These are phyloP conservation scores for Allium cepa DNA, from an alignment of 106 monocot genomes.

Conservation along the genomic window DNA sequence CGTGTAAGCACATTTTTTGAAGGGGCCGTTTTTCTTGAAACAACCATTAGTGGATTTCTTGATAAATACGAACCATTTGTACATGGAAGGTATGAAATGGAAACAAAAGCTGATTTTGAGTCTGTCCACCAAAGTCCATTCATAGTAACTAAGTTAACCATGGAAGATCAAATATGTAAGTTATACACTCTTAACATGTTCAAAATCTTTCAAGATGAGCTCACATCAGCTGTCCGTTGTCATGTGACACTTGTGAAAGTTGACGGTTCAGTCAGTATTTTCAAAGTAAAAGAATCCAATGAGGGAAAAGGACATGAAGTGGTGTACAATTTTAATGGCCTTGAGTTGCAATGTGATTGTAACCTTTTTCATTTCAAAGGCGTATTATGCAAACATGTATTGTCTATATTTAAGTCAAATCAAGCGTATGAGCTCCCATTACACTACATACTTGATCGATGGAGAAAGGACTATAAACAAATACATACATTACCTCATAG, in stretches of 20 bases:
- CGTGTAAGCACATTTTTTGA: no score
- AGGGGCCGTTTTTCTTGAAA: no score
- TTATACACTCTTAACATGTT: no score
- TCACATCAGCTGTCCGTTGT: constrained; percentile 28
- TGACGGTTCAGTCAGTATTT: constrained; percentile 29
- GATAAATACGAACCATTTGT: no score
- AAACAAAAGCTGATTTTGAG: no score
- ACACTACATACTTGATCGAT: constrained; percentile 29
- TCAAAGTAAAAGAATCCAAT: constrained; percentile 28
- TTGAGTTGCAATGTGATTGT: constrained; percentile 27
- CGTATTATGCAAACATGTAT: constrained; percentile 39
- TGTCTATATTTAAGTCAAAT: constrained; percentile 37
- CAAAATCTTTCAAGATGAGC: no score
- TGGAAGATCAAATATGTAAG: no score
- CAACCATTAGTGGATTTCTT: no score
- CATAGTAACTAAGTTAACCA: no score
- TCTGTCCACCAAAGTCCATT: no score
- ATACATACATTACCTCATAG: constrained; percentile 20
- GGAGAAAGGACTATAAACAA: constrained; percentile 44
- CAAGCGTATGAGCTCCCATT: constrained; percentile 39
- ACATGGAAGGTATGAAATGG: no score
- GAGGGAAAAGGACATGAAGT: constrained; percentile 31
- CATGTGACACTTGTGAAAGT: constrained; percentile 21
- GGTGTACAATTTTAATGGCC: constrained; percentile 20
- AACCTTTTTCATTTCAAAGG: constrained; percentile 39